Percentiles rank a stretch among this genome's conserved stretches.
Evolutionary conservation across 1,284 basidiomycete genomes (phyloP).

Genomic region (Pseudozyma flocculosa): DNA sequence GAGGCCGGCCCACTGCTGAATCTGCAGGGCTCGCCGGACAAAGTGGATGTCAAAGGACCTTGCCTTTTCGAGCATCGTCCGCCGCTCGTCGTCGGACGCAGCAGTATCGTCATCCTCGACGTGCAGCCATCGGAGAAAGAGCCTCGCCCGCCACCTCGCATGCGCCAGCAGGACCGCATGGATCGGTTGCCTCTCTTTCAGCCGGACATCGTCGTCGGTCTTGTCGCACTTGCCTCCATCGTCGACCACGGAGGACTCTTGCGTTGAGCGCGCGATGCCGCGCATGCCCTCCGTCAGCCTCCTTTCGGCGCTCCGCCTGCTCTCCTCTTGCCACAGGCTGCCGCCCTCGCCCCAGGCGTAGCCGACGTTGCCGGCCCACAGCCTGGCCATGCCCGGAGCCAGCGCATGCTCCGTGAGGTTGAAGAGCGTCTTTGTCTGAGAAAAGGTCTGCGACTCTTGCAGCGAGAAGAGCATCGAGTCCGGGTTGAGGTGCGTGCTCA

Average conservation of each 20-base stretch:
- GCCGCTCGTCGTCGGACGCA: too few relatives aligned
- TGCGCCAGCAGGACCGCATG: not conserved
- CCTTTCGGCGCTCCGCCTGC: not conserved
- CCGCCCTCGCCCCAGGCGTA: conserved; percentile 1
- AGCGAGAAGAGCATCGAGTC: conserved; percentile 3
- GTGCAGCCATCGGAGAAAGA: not conserved
- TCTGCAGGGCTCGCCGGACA: conserved; percentile 1
- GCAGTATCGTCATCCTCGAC: not conserved
- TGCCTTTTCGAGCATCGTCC: not conserved
- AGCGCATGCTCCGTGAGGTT: not conserved
- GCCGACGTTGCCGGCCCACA: conserved; percentile 1
- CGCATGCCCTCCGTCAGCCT: not conserved
- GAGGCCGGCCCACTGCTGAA: conserved; percentile 2
- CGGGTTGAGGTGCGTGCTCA: not conserved
- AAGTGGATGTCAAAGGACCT: conserved; percentile 3
- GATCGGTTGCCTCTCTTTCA: not conserved
- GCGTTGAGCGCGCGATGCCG: not conserved
- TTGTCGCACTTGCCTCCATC: too few relatives aligned
- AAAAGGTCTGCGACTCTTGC: not conserved
- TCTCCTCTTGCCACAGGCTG: not conserved
- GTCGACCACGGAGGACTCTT: too few relatives aligned
- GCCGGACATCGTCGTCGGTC: too few relatives aligned
- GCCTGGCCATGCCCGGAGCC: not conserved
- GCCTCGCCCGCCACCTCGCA: not conserved
- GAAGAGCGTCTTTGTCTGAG: not conserved